Percentiles rank a stretch among this genome's conserved stretches.
Conservation (phyloP, 148 eudicot species). For the Pharnaceum exiguum region DNA sequence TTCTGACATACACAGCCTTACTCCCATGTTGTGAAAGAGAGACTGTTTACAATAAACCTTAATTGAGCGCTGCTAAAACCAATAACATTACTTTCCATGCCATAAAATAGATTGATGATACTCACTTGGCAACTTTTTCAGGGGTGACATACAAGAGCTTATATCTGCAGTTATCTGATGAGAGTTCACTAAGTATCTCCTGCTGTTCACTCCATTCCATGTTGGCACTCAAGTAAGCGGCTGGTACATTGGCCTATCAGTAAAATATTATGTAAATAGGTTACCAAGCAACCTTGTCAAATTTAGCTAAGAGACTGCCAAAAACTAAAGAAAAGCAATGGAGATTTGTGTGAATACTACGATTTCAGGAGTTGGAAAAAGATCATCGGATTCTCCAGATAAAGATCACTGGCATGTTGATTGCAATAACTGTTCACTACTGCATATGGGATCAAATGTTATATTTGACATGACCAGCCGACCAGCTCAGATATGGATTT, state of each 20-base stretch:
- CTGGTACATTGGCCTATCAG: constrained; percentile 78
- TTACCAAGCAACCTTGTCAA: not conserved
- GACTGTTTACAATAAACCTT: too few relatives aligned
- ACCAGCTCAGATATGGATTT: too few relatives aligned
- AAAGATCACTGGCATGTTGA: too few relatives aligned
- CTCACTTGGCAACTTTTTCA: constrained; percentile 94
- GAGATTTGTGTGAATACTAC: too few relatives aligned
- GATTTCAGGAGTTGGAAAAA: too few relatives aligned
- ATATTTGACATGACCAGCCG: too few relatives aligned
- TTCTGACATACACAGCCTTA: too few relatives aligned
- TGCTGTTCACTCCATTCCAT: constrained; percentile 98
- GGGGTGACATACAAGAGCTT: constrained; percentile 94
- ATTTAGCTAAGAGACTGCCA: not conserved
- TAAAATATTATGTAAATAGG: constrained; percentile 7
- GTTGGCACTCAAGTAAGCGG: constrained; percentile 89
- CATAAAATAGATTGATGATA: constrained; percentile 5
- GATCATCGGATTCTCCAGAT: too few relatives aligned
- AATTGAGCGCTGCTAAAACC: too few relatives aligned
- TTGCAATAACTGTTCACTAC: too few relatives aligned
- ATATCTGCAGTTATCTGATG: constrained; percentile 56
- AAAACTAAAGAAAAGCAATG: not conserved
- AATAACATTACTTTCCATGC: not conserved
- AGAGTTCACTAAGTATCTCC: constrained; percentile 80
- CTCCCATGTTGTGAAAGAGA: too few relatives aligned
- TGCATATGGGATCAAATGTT: too few relatives aligned